These are phyloP conservation scores for Pelagomonas calceolata DNA, from an alignment of 108 stramenopile genomes.

Conservation along the genomic window DNA sequence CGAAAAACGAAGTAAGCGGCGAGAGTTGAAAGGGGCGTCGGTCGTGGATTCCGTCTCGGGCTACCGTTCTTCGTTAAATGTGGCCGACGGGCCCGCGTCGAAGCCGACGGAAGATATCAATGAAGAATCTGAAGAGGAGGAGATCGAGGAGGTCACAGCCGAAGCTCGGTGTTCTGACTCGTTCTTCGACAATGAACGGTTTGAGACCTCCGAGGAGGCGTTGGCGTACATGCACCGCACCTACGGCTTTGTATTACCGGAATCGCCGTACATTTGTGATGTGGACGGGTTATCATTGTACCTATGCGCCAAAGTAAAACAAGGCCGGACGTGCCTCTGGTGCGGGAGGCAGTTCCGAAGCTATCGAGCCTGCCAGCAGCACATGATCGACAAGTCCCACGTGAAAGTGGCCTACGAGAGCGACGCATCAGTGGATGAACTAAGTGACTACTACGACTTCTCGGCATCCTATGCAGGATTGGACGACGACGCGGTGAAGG, in stretches of 20 bases:
- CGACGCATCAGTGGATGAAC: constrained; percentile 78
- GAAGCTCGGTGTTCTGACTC: constrained; percentile 22
- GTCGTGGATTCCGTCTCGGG: too few relatives aligned
- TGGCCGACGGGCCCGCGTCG: constrained; percentile 5
- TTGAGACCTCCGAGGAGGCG: constrained; percentile 45
- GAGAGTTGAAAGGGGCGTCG: too few relatives aligned
- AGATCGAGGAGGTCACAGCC: constrained; percentile 44
- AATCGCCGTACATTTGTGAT: constrained; percentile 69
- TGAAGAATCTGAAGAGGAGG: constrained; percentile 47
- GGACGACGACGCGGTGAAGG: constrained; percentile 7
- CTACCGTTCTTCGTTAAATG: constrained; percentile 1
- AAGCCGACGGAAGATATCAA: constrained; percentile 11
- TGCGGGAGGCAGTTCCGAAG: constrained; percentile 69
- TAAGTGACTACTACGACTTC: constrained; percentile 92
- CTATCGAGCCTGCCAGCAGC: constrained; percentile 58
- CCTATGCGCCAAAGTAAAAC: constrained; percentile 82
- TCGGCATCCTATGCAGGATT: constrained; percentile 49
- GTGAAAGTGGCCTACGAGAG: constrained; percentile 78
- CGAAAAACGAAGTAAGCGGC: too few relatives aligned
- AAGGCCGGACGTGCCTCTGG: constrained; percentile 79
- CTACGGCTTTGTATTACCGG: constrained; percentile 85
- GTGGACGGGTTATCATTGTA: constrained; percentile 70
- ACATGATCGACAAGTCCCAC: constrained; percentile 71
- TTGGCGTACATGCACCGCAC: constrained; percentile 54
- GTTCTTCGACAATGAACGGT: constrained; percentile 64